Evolutionary conservation across 768 basidiomycete genomes (phyloP).

Genomic region (Serendipita indica): DNA sequence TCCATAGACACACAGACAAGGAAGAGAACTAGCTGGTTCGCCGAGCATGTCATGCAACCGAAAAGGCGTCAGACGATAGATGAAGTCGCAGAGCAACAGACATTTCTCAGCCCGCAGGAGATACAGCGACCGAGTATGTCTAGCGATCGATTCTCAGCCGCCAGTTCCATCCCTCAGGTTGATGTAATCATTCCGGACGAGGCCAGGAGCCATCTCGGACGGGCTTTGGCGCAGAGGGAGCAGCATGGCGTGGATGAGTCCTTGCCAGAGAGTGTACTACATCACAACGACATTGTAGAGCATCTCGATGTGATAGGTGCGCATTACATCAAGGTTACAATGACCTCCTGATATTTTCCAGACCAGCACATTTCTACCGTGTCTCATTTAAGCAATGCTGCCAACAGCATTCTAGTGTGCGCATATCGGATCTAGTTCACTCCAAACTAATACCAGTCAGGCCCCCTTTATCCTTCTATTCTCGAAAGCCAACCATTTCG

Average conservation of each 20-base stretch:
- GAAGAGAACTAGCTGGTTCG: not conserved
- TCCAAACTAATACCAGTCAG: constrained; percentile 23
- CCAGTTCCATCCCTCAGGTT: not conserved
- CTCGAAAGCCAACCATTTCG: constrained; percentile 50
- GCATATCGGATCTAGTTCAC: constrained; percentile 11
- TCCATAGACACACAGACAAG: not conserved
- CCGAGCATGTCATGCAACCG: not conserved
- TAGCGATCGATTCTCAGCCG: not conserved
- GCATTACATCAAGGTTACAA: constrained; percentile 13
- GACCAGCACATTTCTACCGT: constrained; percentile 65
- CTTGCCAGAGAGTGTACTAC: constrained; percentile 17
- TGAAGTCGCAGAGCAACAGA: not conserved
- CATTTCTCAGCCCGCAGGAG: not conserved
- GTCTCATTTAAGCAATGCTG: constrained; percentile 61
- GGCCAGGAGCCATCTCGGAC: not conserved
- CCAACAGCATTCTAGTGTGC: constrained; percentile 62
- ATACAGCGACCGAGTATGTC: not conserved
- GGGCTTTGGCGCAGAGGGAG: not conserved
- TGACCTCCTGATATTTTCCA: constrained; percentile 18
- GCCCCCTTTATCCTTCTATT: constrained; percentile 56
- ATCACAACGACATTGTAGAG: constrained; percentile 70
- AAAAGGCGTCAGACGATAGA: not conserved
- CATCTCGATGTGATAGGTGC: constrained; percentile 68
- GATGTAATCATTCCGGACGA: constrained; percentile 4
- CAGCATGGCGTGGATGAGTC: not conserved